Percentiles rank a stretch among this genome's conserved stretches.
Evolutionary conservation across 1,139 yeast genomes (phyloP).

Genomic region (Hemisphaericaspora subhashii): DNA sequence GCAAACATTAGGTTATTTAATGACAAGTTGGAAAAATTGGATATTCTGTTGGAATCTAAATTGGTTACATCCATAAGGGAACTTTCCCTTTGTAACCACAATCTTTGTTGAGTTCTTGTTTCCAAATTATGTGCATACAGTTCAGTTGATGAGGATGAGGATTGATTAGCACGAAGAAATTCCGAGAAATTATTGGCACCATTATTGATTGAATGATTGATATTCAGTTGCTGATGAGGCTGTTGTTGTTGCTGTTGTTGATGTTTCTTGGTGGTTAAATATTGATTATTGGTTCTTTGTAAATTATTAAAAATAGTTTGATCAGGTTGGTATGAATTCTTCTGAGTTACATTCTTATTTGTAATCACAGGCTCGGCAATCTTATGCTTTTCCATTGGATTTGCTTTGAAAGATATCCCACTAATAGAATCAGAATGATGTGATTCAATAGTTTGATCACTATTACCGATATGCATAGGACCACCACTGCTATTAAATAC

Average conservation of each 20-base stretch:
- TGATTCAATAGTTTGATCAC: slow-evolving; percentile 1
- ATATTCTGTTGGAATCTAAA: slow-evolving; percentile 32
- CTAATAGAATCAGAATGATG: slow-evolving; percentile 24
- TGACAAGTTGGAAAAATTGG: slow-evolving; percentile 46
- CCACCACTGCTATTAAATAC: background rate
- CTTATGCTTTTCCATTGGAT: slow-evolving; percentile 22
- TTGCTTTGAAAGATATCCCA: slow-evolving; percentile 41
- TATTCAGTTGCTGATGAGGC: slow-evolving; percentile 11
- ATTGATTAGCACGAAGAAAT: slow-evolving; percentile 24
- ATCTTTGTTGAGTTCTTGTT: slow-evolving; percentile 77
- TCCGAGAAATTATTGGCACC: slow-evolving; percentile 35
- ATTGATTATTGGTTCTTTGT: slow-evolving; percentile 42
- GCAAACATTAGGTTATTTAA: slow-evolving; percentile 49
- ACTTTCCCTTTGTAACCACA: slow-evolving; percentile 82
- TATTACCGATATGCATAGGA: background rate
- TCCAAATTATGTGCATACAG: slow-evolving; percentile 19
- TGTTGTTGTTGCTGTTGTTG: slow-evolving; percentile 15
- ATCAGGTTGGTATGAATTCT: slow-evolving; percentile 44
- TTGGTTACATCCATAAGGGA: slow-evolving; percentile 58
- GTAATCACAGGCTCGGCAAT: slow-evolving; percentile 39
- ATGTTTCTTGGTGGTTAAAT: slow-evolving; percentile 25
- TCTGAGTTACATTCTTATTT: slow-evolving; percentile 32
- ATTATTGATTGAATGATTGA: slow-evolving; percentile 17
- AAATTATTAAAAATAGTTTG: slow-evolving; percentile 47
- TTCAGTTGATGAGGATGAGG: slow-evolving; percentile 13